Base-by-base conservation (phyloP, 139 green algal genomes). In the Chlorella sp. region DNA sequence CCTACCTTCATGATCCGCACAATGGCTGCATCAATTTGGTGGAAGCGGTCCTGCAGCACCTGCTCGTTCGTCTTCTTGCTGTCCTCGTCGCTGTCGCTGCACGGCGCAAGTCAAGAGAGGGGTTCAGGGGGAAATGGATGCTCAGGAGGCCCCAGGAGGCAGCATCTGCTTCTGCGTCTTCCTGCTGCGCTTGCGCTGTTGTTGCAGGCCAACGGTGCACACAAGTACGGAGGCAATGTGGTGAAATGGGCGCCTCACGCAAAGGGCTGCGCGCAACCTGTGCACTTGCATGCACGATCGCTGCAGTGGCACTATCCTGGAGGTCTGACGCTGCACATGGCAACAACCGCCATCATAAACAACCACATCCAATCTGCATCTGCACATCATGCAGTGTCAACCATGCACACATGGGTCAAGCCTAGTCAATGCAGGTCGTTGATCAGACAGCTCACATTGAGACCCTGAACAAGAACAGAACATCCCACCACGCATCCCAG, bases 1-100 rank as follows among this genome's bases (percentile, higher is more conserved):
- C 48, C 30, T 34, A 39, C 71, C 95, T 99, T 99, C 98, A 99
- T 99, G 86, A 99, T 97, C n/a, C 98, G 95, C 86, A 99, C 97
- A 22, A 99, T 96, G 26, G 97, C 97, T 0, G 98, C 98, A 91
- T 99, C 98, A 81, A 99, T 98, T 94, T 99, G 96, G 90, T 98
- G 97, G 92, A 98, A 96, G 34, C 97, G 92, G 92, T 99, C 97
- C 48, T 97, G 94, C 66, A 92, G 79, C 81, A 96, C 93, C 86
- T 93, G 83, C 79, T 98, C 97, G 77, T 98, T 98, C 14, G 97
- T 99, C 90, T 98, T 97, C 86, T 96, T 95, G 91, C 97, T 97
- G 93, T 99, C 98, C 92, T 99, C 98, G 39, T 94, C 91, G 7
- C 94, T 98, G 93, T 99, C 98, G 5, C 79, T 89, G 93, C 98